A percentile compares a stretch with the other conserved stretches of the same genome.
phyloP scores from a whole-genome alignment of 805 yeast genomes.

The Lipomyces chichibuensis region DNA sequence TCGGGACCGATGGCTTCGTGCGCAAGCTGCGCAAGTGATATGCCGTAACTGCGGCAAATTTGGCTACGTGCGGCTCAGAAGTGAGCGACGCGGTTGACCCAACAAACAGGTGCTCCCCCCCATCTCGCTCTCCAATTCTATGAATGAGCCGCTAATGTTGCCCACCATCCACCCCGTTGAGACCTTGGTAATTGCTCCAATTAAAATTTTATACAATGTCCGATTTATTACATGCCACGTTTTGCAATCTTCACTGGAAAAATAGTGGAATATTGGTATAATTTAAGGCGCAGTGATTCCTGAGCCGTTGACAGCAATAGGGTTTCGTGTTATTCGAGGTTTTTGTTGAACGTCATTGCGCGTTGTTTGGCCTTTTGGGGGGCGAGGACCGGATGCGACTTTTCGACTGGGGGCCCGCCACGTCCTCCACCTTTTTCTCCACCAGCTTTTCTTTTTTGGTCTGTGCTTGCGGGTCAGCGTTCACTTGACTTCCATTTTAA shows the following conservation, averaged over 20 bases:
- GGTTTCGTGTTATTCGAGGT: background rate
- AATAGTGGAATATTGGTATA: too few relatives aligned
- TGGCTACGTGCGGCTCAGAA: background rate
- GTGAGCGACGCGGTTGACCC: background rate
- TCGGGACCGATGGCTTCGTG: background rate
- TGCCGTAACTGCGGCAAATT: background rate
- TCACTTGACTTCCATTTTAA: too few relatives aligned
- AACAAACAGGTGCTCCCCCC: background rate
- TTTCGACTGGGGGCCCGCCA: background rate
- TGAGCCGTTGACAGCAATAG: too few relatives aligned
- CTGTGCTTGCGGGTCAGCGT: too few relatives aligned
- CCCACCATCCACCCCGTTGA: too few relatives aligned
- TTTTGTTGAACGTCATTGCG: constrained; percentile 6
- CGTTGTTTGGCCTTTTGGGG: background rate
- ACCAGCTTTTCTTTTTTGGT: background rate
- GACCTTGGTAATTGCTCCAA: too few relatives aligned
- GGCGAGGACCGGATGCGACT: background rate
- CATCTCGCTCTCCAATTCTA: background rate
- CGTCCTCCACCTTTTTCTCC: constrained; percentile 6
- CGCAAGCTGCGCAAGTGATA: background rate
- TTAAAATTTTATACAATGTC: too few relatives aligned
- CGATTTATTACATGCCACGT: too few relatives aligned
- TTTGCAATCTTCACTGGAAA: too few relatives aligned
- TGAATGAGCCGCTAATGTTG: too few relatives aligned
- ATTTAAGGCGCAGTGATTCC: too few relatives aligned